Conservation (phyloP, 1,284 basidiomycete genomes). For the Melampsora medusae region DNA sequence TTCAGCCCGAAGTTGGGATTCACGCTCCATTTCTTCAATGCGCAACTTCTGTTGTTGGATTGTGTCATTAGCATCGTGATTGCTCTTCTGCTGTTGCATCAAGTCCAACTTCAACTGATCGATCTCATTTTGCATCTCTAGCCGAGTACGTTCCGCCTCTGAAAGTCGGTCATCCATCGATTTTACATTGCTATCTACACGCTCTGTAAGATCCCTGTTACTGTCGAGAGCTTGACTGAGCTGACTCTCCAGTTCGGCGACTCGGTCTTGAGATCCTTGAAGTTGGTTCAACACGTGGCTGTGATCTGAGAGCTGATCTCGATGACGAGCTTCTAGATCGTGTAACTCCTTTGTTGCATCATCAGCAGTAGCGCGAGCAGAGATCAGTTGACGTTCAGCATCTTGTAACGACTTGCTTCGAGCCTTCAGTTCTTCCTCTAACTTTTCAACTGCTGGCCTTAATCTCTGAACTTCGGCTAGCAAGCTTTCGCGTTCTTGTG, state of each 20-base stretch:
- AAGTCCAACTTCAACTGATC: conserved; percentile 65
- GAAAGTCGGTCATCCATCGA: conserved; percentile 80
- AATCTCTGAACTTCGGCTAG: conserved; percentile 20
- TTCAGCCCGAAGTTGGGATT: conserved; percentile 14
- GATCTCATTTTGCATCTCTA: conserved; percentile 71
- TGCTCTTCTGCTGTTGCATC: conserved; percentile 49
- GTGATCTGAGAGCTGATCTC: conserved; percentile 45
- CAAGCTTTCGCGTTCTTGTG: conserved; percentile 25
- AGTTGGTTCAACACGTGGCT: conserved; percentile 40
- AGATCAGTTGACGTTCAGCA: conserved; percentile 44
- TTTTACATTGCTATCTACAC: conserved; percentile 68
- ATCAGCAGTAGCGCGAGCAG: conserved; percentile 29
- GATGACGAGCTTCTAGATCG: conserved; percentile 44
- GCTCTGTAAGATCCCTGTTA: conserved; percentile 36
- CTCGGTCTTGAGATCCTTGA: conserved; percentile 6
- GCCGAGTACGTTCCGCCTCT: conserved; percentile 81
- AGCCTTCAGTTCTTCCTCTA: conserved; percentile 33
- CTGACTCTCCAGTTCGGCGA: conserved; percentile 24
- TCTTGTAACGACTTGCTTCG: conserved; percentile 39
- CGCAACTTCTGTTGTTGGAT: conserved; percentile 23
- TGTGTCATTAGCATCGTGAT: conserved; percentile 9
- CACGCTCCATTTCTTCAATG: conserved; percentile 17
- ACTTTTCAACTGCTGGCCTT: conserved; percentile 23
- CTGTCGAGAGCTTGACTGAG: conserved; percentile 10
- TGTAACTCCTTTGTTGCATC: conserved; percentile 67